phyloP scores from a whole-genome alignment of 768 basidiomycete species.

The Mycena chlorophos region DNA sequence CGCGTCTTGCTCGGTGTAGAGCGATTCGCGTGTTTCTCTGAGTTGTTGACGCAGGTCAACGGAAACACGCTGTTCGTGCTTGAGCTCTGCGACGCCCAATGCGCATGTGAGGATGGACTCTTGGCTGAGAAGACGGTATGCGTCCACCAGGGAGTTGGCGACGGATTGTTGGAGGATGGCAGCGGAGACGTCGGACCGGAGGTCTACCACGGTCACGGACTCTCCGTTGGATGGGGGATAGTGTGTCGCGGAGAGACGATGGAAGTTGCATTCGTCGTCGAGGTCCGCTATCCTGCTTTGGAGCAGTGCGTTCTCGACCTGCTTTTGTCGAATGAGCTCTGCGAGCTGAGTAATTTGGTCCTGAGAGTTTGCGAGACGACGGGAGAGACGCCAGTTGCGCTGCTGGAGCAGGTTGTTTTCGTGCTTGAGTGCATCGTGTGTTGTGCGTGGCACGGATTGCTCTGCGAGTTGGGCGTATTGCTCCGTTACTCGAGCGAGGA shows the following conservation, averaged over 20 bases:
- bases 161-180: neutral
- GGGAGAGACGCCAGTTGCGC: slow-evolving; percentile 54
- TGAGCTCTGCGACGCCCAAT: slow-evolving; percentile 32
- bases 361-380: slow-evolving; percentile 69
- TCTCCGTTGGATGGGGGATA: too few species aligned
- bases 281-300: slow-evolving; percentile 33
- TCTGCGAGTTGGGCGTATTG: slow-evolving; percentile 56
- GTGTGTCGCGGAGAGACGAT: slow-evolving; percentile 23
- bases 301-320: slow-evolving; percentile 53
- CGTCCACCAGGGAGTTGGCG: slow-evolving; percentile 27
- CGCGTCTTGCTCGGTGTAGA: neutral
- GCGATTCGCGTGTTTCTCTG: slow-evolving; percentile 35
- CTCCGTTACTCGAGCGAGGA: slow-evolving; percentile 49
- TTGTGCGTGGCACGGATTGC: slow-evolving; percentile 38
- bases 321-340: slow-evolving; percentile 56
- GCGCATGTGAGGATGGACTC: slow-evolving; percentile 32
- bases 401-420: slow-evolving; percentile 41
- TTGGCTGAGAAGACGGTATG: slow-evolving; percentile 38
- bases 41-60: slow-evolving; percentile 37
- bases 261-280: slow-evolving; percentile 34
- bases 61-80: slow-evolving; percentile 12
- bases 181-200: neutral
- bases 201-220: slow-evolving; percentile 19
- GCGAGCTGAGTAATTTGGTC: slow-evolving; percentile 66
- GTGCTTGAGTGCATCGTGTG: slow-evolving; percentile 41